Conservation (phyloP, 176 grass and related monocot species). For the Puccinellia tenuiflora region DNA sequence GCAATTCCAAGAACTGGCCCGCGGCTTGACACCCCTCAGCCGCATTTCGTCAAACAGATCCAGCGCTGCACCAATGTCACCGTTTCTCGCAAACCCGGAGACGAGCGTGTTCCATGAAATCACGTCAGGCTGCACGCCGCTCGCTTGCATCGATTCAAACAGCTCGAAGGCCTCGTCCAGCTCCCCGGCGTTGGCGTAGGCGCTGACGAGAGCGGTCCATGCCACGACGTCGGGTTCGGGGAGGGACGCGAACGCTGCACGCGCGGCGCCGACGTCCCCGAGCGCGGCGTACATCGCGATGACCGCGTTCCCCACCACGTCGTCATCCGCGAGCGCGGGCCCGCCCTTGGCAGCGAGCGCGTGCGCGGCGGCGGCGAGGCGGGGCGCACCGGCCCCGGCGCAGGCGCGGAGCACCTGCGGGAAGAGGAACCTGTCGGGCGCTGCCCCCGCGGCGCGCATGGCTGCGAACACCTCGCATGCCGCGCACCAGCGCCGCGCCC, state of each 20-base stretch:
- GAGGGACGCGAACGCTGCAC: constrained; percentile 42
- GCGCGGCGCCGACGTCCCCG: constrained; percentile 41
- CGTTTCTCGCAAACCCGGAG: constrained; percentile 58
- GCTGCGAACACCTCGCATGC: constrained; percentile 39
- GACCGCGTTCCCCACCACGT: constrained; percentile 55
- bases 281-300: constrained; percentile 56
- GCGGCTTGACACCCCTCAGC: constrained; percentile 27
- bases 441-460: constrained; percentile 38
- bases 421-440: constrained; percentile 61
- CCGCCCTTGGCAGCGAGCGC: constrained; percentile 38
- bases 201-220: constrained; percentile 54
- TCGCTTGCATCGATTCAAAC: constrained; percentile 48
- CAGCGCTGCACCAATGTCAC: constrained; percentile 34
- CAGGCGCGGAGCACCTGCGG: constrained; percentile 68
- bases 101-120: constrained; percentile 66
- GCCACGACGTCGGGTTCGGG: constrained; percentile 57
- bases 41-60: constrained; percentile 55
- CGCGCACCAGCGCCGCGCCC: constrained; percentile 41
- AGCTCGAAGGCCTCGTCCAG: constrained; percentile 37
- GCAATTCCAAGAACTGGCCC: constrained; percentile 65
- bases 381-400: constrained; percentile 23
- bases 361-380: constrained; percentile 39
- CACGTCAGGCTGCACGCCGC: constrained; percentile 48
- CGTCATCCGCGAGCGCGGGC: constrained; percentile 10
- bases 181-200: constrained; percentile 42